A percentile compares a stretch with the other conserved stretches of the same genome.
Conservation (phyloP, 2,329 filamentous ascomycete genomes). For the Curvularia spicifera region DNA sequence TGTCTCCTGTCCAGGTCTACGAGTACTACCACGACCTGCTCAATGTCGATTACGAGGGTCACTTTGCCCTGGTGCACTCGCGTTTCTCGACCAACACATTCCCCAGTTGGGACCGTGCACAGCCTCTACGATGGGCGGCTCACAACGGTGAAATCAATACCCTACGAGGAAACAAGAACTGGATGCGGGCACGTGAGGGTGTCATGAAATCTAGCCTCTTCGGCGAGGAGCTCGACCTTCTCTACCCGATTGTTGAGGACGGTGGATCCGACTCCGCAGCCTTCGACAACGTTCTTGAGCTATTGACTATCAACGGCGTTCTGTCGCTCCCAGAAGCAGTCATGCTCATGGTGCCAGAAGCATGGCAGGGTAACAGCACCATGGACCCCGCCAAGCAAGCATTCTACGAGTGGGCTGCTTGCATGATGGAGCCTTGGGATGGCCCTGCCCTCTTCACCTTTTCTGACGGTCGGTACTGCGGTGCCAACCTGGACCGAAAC, state of each 20-base stretch:
- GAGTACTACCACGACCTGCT: constrained; percentile 97
- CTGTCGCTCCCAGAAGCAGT: constrained; percentile 93
- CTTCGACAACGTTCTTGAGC: constrained; percentile 94
- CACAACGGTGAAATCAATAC: constrained; percentile 99
- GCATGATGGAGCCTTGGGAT: constrained; percentile 99
- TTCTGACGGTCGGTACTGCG: constrained; percentile 93
- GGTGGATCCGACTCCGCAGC: constrained; percentile 96
- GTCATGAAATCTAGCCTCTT: constrained; percentile 93
- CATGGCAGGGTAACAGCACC: constrained; percentile 90
- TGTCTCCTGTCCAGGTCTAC: constrained; percentile 94
- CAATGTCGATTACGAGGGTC: constrained; percentile 94
- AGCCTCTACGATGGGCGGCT: constrained; percentile 93
- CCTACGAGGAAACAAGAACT: constrained; percentile 97
- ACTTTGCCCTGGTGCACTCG: constrained; percentile 96
- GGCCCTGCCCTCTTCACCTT: constrained; percentile 96
- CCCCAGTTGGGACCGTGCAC: constrained; percentile 96
- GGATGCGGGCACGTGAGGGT: constrained; percentile 97
- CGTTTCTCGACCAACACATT: constrained; percentile 99
- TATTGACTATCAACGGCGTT: constrained; percentile 93
- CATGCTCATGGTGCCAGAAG: constrained; percentile 98
- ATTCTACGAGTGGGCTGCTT: constrained; percentile 98
- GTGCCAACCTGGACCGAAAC: constrained; percentile 95
- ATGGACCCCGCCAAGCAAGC: constrained; percentile 97
- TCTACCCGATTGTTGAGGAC: constrained; percentile 96
- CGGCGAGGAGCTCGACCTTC: constrained; percentile 84